Base-by-base conservation (phyloP, 2,329 filamentous ascomycete genomes). In the Neonectria hederae region DNA sequence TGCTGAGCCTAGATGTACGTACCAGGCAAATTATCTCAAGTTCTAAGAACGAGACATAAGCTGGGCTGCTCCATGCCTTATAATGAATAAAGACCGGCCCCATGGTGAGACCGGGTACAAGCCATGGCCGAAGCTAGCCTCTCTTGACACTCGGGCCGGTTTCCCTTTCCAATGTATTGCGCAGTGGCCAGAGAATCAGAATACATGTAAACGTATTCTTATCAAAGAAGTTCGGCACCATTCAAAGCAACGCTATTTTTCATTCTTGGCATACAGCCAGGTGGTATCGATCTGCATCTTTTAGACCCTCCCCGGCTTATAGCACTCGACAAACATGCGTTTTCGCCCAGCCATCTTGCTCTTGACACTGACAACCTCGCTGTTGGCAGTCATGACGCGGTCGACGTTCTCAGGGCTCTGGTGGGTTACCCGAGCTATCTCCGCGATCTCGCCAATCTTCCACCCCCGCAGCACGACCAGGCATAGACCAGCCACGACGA, bases 401-500 rank as follows among this genome's bases (percentile, higher is more conserved):
- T 75, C 74, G 14, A 77, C 70, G 10, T 75, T 68, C 13, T 76
- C 72, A 0, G 73, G 70, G 26, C 70, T 69, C 28, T 78, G 72
- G 32, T 77, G 69, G 5, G 68, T 75, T 5, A 74, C 68, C 46
- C 73, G 74, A n/a, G 74, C 70, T 7, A 79, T 70, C 59, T 79
- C 76, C 6, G 71, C 63, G 5, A 77, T 68, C 55, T 80, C 76
- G 1, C 73, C 76, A 67, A 80, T 76, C 67, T 80, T 81, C 79
- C 78, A 81, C 0, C 78, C 78, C 5, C 79, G 72, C 17, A 81
- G 64, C 5, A 77, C 65, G 42, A 78, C 64, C 21, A 79, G 62
- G 21, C 74, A 79, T 1, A 73, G 19, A 0, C 75, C 74, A 3
- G 84, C 86, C 2, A 79, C 83, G 22, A 90, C 74, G 68, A 86